Conservation (phyloP, 805 yeast genomes). For the Teunomyces kruisii region DNA sequence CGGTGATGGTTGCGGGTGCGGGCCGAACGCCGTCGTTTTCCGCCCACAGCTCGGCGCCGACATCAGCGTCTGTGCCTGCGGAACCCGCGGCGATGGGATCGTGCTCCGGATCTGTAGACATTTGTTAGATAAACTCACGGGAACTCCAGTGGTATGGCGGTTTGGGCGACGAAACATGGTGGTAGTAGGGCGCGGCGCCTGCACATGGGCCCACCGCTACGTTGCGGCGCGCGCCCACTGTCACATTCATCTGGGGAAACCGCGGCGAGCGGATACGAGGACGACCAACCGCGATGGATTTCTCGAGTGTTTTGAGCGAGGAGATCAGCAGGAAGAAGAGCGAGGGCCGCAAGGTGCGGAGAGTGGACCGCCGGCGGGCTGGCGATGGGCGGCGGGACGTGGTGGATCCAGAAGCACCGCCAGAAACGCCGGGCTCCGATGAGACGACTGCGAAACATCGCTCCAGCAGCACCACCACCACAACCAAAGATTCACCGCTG, state of each 20-base stretch:
- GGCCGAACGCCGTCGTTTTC: background rate
- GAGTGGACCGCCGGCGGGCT: background rate
- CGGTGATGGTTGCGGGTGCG: background rate
- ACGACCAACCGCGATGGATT: slow-evolving; percentile 48
- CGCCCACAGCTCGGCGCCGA: background rate
- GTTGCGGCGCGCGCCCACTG: background rate
- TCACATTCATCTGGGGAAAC: background rate
- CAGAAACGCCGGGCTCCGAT: background rate
- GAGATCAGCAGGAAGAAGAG: slow-evolving; percentile 50
- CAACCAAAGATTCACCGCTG: no score
- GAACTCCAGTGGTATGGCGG: no score
- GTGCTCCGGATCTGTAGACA: slow-evolving; percentile 2
- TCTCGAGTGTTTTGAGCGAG: slow-evolving; percentile 43
- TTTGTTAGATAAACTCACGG: background rate
- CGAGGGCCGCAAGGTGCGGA: slow-evolving; percentile 14
- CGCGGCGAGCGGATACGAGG: no score
- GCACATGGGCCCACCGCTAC: no score
- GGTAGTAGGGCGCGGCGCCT: no score
- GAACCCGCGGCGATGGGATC: background rate
- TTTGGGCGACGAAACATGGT: no score
- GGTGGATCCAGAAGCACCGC: no score
- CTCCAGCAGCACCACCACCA: slow-evolving; percentile 13
- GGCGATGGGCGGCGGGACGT: no score
- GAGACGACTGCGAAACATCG: background rate
- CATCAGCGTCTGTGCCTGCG: background rate